phyloP scores from a whole-genome alignment of 2,329 filamentous ascomycete species.

The Endoconidiophora laricicola region DNA sequence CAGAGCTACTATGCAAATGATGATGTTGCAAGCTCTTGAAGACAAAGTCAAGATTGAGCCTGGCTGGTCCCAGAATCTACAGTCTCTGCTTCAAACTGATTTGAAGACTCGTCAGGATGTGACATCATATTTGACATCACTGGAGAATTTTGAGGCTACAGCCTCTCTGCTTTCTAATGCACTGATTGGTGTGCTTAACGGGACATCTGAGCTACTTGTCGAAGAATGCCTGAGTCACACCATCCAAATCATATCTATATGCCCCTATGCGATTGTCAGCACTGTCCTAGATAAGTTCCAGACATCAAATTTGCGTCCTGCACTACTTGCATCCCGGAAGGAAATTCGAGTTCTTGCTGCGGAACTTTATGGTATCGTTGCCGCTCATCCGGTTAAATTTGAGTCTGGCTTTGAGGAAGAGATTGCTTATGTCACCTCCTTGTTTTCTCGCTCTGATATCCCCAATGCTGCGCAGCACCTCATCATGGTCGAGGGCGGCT shows the following conservation, averaged over 20 bases:
- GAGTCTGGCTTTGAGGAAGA: constrained; percentile 18
- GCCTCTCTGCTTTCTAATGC: neutral
- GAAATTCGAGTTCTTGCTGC: constrained; percentile 50
- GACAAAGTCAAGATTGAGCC: constrained; percentile 44
- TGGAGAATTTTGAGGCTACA: constrained; percentile 18
- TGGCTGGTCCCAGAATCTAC: constrained; percentile 72
- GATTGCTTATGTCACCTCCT: constrained; percentile 21
- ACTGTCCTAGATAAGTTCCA: constrained; percentile 17
- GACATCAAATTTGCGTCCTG: constrained; percentile 35
- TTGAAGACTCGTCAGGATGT: constrained; percentile 44
- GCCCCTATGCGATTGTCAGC: constrained; percentile 24
- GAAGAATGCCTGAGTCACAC: constrained; percentile 36
- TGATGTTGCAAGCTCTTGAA: constrained; percentile 32
- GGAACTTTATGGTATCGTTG: constrained; percentile 58
- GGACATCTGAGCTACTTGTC: constrained; percentile 33
- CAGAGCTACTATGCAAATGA: constrained; percentile 43
- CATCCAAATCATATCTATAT: constrained; percentile 34
- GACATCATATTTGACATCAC: constrained; percentile 31
- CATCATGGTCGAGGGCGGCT: constrained; percentile 29
- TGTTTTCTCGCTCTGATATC: constrained; percentile 22
- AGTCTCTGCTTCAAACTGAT: constrained; percentile 55
- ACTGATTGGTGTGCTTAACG: constrained; percentile 21
- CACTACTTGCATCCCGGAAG: constrained; percentile 56
- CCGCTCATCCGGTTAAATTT: constrained; percentile 41
- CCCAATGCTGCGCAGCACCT: constrained; percentile 21